Base-by-base conservation (phyloP, 2,329 filamentous ascomycete genomes). In the Aspergillus fumigatus region DNA sequence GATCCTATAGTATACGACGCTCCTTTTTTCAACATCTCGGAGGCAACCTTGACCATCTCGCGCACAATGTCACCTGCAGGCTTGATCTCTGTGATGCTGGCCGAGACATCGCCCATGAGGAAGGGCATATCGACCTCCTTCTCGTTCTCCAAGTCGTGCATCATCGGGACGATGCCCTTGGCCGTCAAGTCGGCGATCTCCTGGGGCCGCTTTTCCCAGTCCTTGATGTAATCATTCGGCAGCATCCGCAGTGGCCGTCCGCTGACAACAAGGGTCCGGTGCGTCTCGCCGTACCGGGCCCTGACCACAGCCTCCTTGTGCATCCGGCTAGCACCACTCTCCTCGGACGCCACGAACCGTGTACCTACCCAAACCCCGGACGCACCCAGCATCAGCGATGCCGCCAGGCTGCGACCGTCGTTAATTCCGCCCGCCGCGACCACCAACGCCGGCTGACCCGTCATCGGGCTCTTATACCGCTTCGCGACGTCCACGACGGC, bases 311-410 rank as follows among this genome's bases (percentile, higher is more conserved):
- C 88, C 64, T 88, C 79, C 78, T 97, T 97, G 75, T 97, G 92
- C 77, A 86, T 79, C 65, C 88, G 82, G 71, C 87, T 89, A 67
- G 90, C 92, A 17, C 87, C 88, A 0, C 92, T 92, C 77, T 97
- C 93, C 35, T 79, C 81, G 8, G 84, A 85, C 1, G 93, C 92
- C 17, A 97, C 90, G 73, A 97, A 97, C 21, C 93, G 81, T 58
- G 93, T 97, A 27, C 93, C 93, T 1, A 97, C 92, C 93, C 93
- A 97, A 1, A 95, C 93, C 10, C 90, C 93, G 3, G 83, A 81
- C 1, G 92, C 93, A 17, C 93, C 93, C 69, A 94, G 88, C 86
- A 95, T 93, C 72, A 97, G 77, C 59, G 86, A 87, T 56, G 86
- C 86, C 0, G 93, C 93, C 55, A 97, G 78, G 52, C 88, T 87